Conservation (phyloP, 2,329 filamentous ascomycete species). For the Neofusicoccum kwambonambiense region DNA sequence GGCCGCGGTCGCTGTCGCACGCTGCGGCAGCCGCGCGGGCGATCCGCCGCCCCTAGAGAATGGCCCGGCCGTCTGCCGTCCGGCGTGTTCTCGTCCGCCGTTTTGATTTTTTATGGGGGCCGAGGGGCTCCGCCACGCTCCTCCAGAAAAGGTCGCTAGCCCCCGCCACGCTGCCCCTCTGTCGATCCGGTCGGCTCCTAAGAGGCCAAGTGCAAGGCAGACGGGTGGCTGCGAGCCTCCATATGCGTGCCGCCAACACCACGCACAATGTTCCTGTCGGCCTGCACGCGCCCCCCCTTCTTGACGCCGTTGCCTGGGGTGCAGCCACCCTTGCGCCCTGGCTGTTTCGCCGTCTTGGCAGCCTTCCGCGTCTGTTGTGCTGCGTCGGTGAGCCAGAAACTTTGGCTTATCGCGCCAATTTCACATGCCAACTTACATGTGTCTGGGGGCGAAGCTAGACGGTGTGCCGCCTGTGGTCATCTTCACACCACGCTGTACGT, state of each 20-base stretch:
- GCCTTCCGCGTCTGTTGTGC: background rate
- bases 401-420: background rate
- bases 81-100: conserved; percentile 12
- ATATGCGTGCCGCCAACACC: background rate
- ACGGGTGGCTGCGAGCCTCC: background rate
- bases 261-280: background rate
- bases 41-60: conserved; percentile 10
- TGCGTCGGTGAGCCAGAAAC: background rate
- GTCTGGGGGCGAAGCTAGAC: background rate
- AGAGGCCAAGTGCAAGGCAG: background rate
- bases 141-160: background rate
- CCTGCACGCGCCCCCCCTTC: background rate
- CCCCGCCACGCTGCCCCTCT: conserved; percentile 15
- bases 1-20: background rate
- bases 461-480: conserved; percentile 9
- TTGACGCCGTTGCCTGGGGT: conserved; percentile 7
- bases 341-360: conserved; percentile 7
- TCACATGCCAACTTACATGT: background rate
- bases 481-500: conserved; percentile 8
- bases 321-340: conserved; percentile 7
- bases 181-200: conserved; percentile 13
- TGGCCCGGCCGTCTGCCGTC: background rate
- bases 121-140: conserved; percentile 11
- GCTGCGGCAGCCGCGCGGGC: background rate
- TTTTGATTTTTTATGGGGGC: conserved; percentile 15